Conservation (phyloP, 805 yeast species). For the Nakazawaea holstii region DNA sequence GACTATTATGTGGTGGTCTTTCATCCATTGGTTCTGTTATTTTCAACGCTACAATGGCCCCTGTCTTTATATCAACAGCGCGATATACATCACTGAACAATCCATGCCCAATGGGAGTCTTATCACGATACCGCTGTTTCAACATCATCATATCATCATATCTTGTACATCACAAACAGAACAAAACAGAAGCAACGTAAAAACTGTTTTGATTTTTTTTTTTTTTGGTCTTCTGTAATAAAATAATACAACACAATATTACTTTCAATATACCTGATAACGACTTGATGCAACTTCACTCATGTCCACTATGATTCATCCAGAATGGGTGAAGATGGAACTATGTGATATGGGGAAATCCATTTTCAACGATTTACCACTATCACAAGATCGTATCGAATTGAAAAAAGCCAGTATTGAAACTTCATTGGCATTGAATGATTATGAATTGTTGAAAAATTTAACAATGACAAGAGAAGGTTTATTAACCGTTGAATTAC, state of each 20-base stretch:
- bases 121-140: background rate
- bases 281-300: background rate
- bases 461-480: constrained; percentile 44
- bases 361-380: constrained; percentile 37
- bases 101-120: constrained; percentile 22
- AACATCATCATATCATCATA: no score
- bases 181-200: no score
- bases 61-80: constrained; percentile 14
- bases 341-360: constrained; percentile 39
- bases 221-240: no score
- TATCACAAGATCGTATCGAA: constrained; percentile 31
- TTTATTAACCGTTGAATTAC: constrained; percentile 32
- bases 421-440: constrained; percentile 29
- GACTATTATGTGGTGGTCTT: constrained; percentile 47
- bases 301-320: constrained; percentile 13
- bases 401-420: constrained; percentile 32
- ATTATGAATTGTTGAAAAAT: constrained; percentile 22
- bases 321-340: constrained; percentile 50
- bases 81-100: constrained; percentile 36
- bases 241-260: no score
- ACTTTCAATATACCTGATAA: no score
- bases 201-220: no score
- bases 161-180: no score
- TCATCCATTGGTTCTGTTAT: constrained; percentile 44
- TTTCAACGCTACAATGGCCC: constrained; percentile 36